Conservation (phyloP, 352 stramenopile species). For the Globisporangium abappressorium region DNA sequence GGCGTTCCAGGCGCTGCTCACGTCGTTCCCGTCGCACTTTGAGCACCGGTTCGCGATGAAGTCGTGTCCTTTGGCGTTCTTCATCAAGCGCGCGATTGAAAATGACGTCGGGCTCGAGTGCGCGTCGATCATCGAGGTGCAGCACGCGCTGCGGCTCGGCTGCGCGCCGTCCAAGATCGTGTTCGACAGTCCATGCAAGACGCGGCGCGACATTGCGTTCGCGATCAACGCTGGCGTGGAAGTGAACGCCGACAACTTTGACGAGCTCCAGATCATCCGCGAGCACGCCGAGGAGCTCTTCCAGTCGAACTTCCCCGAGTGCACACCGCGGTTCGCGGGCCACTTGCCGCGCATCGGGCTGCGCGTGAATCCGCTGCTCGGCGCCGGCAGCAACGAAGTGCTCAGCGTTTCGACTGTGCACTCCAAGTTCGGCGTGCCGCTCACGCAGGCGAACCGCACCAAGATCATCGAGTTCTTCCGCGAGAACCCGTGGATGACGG, state of each 20-base stretch:
- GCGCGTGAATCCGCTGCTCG: slow-evolving; percentile 91
- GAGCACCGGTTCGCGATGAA: slow-evolving; percentile 90
- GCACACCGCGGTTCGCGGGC: slow-evolving; percentile 49
- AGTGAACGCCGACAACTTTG: slow-evolving; percentile 91
- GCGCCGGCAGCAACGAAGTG: slow-evolving; percentile 78
- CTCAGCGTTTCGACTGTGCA: slow-evolving; percentile 87
- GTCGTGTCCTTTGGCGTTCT: slow-evolving; percentile 85
- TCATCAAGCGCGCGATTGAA: slow-evolving; percentile 73
- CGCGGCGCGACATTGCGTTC: slow-evolving; percentile 79
- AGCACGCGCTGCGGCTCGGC: slow-evolving; percentile 70
- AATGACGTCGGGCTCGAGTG: slow-evolving; percentile 80
- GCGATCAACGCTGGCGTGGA: slow-evolving; percentile 82
- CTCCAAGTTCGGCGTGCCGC: slow-evolving; percentile 91
- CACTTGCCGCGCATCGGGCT: slow-evolving; percentile 83
- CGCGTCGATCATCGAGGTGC: slow-evolving; percentile 80
- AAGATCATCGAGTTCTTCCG: slow-evolving; percentile 72
- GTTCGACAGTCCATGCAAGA: slow-evolving; percentile 93
- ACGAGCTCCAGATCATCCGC: slow-evolving; percentile 85
- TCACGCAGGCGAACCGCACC: slow-evolving; percentile 50
- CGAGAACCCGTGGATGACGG: slow-evolving; percentile 86
- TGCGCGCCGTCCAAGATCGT: slow-evolving; percentile 80
- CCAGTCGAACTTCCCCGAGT: slow-evolving; percentile 71
- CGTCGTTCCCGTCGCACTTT: slow-evolving; percentile 83
- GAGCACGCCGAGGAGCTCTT: slow-evolving; percentile 87
- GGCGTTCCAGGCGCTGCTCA: slow-evolving; percentile 72